A percentile compares a stretch with the other conserved stretches of the same genome.
phyloP scores from a whole-genome alignment of 768 basidiomycete species.

The Trametes punicea region DNA sequence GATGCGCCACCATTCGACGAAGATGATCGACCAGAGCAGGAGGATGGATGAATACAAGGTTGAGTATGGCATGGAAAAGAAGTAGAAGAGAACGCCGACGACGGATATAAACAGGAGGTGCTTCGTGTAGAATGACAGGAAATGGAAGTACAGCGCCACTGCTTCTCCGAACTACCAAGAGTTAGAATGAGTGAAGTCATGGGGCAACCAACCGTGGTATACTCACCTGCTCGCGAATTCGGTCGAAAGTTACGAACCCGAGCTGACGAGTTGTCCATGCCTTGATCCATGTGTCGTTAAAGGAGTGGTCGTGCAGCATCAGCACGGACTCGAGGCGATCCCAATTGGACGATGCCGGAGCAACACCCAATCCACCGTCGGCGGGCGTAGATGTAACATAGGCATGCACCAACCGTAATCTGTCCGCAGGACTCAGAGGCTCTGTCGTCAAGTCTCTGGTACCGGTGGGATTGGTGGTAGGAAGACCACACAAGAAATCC shows the following conservation, averaged over 20 bases:
- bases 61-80: constrained; percentile 70
- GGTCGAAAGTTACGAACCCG: constrained; percentile 60
- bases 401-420: constrained; percentile 72
- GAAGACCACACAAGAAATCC: constrained; percentile 75
- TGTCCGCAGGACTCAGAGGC: constrained; percentile 65
- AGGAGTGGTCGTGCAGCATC: constrained; percentile 78
- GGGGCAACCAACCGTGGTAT: not conserved
- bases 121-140: constrained; percentile 80
- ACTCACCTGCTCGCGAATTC: constrained; percentile 68
- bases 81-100: constrained; percentile 67
- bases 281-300: constrained; percentile 77
- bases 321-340: constrained; percentile 77
- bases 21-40: constrained; percentile 79
- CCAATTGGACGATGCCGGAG: constrained; percentile 70
- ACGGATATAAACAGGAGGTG: constrained; percentile 73
- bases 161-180: constrained; percentile 67
- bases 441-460: constrained; percentile 42
- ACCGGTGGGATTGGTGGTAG: constrained; percentile 43
- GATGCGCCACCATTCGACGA: constrained; percentile 92
- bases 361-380: constrained; percentile 86
- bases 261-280: constrained; percentile 68
- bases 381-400: constrained; percentile 64
- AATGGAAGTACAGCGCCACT: constrained; percentile 85
- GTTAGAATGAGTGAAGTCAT: constrained; percentile 13
- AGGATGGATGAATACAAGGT: constrained; percentile 72